A percentile compares a stretch with the other conserved stretches of the same genome.
Conservation (phyloP, 2,329 filamentous ascomycete genomes). For the Trichophyton schoenleinii region DNA sequence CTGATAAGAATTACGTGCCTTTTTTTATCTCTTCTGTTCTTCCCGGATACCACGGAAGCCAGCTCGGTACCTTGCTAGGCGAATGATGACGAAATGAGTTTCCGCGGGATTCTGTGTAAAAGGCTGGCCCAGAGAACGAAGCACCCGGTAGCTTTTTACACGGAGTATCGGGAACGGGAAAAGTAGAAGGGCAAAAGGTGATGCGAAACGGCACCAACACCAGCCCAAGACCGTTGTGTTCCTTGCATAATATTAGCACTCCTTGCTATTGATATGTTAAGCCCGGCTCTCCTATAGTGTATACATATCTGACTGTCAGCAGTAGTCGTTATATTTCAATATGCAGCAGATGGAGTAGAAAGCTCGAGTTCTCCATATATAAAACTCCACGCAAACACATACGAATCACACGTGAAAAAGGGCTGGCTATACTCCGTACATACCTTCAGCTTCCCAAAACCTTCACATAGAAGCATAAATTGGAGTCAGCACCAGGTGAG, state of each 20-base stretch:
- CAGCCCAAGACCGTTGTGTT: background rate
- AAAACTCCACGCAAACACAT: background rate
- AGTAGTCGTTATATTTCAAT: no score
- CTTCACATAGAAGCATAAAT: background rate
- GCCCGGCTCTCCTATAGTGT: background rate
- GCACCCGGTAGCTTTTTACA: background rate
- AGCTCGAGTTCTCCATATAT: background rate
- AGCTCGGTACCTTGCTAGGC: background rate
- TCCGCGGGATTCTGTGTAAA: background rate
- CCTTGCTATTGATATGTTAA: background rate
- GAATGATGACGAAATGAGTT: background rate
- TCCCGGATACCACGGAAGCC: background rate
- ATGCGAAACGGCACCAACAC: background rate
- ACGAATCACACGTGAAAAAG: background rate
- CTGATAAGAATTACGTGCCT: background rate
- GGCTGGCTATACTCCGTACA: background rate
- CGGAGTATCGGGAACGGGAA: background rate
- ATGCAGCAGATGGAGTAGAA: no score
- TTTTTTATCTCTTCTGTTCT: background rate
- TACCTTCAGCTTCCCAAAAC: background rate
- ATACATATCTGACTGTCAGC: no score
- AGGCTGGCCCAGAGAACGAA: background rate
- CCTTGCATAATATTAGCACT: background rate
- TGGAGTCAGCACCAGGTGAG: background rate
- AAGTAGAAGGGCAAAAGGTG: background rate